Percentiles rank a stretch among this genome's conserved stretches.
Evolutionary conservation across 2,329 filamentous ascomycete species (phyloP).

Genomic region (Stachybotrys elegans): DNA sequence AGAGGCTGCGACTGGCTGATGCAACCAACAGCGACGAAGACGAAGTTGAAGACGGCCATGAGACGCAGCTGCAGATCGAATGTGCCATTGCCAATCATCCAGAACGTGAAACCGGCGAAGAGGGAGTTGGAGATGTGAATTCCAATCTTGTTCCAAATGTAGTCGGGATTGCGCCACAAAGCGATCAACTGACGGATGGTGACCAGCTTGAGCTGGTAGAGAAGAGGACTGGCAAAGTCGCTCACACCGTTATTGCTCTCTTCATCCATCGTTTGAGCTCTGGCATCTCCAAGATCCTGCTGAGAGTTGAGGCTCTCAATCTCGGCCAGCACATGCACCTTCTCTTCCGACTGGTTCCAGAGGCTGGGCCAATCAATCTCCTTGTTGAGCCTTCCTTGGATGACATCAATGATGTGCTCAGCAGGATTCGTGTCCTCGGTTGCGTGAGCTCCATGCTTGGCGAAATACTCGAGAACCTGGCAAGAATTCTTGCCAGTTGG

Average conservation of each 20-base stretch:
- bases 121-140: slow-evolving; percentile 39
- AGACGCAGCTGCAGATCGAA: slow-evolving; percentile 35
- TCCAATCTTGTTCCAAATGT: slow-evolving; percentile 20
- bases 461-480: slow-evolving; percentile 40
- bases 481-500: slow-evolving; percentile 12
- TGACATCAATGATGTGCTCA: slow-evolving; percentile 37
- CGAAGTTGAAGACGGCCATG: slow-evolving; percentile 47
- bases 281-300: background rate
- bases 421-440: slow-evolving; percentile 35
- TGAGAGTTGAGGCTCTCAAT: slow-evolving; percentile 49
- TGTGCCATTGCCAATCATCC: slow-evolving; percentile 37
- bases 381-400: slow-evolving; percentile 43
- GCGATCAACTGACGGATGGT: background rate
- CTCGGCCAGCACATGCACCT: slow-evolving; percentile 41
- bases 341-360: slow-evolving; percentile 58
- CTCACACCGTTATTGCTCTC: background rate
- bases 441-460: slow-evolving; percentile 37
- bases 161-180: slow-evolving; percentile 10
- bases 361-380: slow-evolving; percentile 37
- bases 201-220: background rate
- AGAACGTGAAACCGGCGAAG: slow-evolving; percentile 45
- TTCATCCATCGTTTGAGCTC: background rate
- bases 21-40: slow-evolving; percentile 42
- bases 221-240: background rate
- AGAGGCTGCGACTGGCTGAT: slow-evolving; percentile 35